Percentiles rank a stretch among this genome's conserved stretches.
Conservation (phyloP, 116 monocot species). For the Cymodocea nodosa region DNA sequence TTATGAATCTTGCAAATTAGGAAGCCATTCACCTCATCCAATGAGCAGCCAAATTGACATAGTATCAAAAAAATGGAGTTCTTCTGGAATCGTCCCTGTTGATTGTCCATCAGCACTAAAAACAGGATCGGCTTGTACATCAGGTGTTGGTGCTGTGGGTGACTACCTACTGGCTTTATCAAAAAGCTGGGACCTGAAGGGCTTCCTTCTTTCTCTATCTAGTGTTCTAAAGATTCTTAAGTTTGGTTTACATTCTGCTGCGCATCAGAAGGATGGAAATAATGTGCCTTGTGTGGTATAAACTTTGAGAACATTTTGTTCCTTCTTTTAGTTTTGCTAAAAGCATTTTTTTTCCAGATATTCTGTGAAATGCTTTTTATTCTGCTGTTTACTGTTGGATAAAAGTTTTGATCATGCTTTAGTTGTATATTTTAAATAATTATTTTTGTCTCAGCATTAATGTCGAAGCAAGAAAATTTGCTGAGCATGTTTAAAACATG, state of each 20-base stretch:
- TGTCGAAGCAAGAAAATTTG: too few relatives aligned
- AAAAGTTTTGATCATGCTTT: too few relatives aligned
- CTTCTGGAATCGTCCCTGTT: constrained; percentile 64
- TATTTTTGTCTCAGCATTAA: too few relatives aligned
- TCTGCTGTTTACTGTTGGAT: too few relatives aligned
- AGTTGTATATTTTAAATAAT: too few relatives aligned
- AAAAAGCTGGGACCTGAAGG: constrained; percentile 56
- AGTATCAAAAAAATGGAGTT: constrained; percentile 28
- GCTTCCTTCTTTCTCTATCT: constrained; percentile 37
- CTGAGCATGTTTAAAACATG: too few relatives aligned
- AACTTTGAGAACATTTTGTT: neutral
- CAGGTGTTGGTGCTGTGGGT: constrained; percentile 28
- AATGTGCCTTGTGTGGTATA: constrained; percentile 51
- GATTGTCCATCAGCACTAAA: constrained; percentile 78
- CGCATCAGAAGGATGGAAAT: constrained; percentile 64
- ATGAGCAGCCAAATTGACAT: constrained; percentile 44
- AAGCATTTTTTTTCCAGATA: neutral
- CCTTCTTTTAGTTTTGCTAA: neutral
- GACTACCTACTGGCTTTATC: constrained; percentile 55
- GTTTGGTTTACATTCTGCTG: constrained; percentile 27
- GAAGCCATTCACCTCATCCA: constrained; percentile 56
- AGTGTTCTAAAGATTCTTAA: constrained; percentile 59
- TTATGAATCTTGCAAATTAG: constrained; percentile 90
- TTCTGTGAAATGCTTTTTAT: too few relatives aligned
- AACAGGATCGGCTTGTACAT: constrained; percentile 24